Base-by-base conservation (phyloP, 2,329 filamentous ascomycete species). In the Ascochyta clinopodiicola region DNA sequence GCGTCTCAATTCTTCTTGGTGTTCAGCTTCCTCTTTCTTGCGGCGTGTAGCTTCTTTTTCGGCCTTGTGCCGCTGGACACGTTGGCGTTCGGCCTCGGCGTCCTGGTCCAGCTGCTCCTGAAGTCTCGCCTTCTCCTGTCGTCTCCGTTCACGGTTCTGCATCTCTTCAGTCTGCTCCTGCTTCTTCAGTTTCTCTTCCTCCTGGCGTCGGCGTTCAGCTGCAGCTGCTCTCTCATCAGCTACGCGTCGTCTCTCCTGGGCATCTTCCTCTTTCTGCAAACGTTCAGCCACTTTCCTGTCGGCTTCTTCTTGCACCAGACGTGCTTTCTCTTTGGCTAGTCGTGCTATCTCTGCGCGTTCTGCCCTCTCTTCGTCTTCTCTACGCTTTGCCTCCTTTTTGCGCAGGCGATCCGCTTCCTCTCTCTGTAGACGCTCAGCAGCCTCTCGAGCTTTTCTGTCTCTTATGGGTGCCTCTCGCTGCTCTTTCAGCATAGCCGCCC, bases 21-120 rank as follows among this genome's bases (percentile, higher is more conserved):
- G 50, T 32, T 55, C 57, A 24, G 44, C 50, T 39, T 62, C 63
- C 13, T 45, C 31, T 6, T 35, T 54, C 21, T 60, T 51, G 13
- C 50, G 52, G 7, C 45, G 45, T 7, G 47, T 21, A 44, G 48
- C 48, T 3, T 52, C 51, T 15, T 48, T 24, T 2, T 54, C 27
- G 6, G 22, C 21, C 21, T 37, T 24, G 15, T 22, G n/a, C 4
- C 29, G 44, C 32, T 36, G 24, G 24, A 25, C 39, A 10, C 44
- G 51, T 21, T 48, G 31, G 25, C 24, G 42, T 22, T 24, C 19
- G 2, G 17, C 17, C 8, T 50, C 32, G 6, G 36, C 21, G 2
- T 50, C 51, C 31, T 32, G 32, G 10, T 27, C 38, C 19, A 38
- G 34, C 13, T 40, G 24, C 27, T 32, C 24, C n/a, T 39, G 22